Percentiles rank a stretch among this genome's conserved stretches.
Evolutionary conservation across 202 grass and related monocot species (phyloP).

Genomic region (Elaeis oleifera): DNA sequence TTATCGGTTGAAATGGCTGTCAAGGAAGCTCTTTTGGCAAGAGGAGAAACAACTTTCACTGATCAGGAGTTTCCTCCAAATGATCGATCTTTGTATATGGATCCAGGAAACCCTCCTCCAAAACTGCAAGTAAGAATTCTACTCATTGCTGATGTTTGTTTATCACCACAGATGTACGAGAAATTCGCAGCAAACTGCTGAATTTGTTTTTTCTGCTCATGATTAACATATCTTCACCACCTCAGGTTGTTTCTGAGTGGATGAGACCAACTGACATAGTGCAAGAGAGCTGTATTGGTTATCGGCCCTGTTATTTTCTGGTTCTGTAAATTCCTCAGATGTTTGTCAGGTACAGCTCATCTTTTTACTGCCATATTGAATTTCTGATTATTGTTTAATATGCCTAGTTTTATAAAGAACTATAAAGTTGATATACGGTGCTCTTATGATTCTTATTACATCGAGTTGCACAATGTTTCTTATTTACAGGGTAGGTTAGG

Average conservation of each 20-base stretch:
- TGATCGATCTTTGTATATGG: slow-evolving; percentile 73
- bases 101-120: slow-evolving; percentile 58
- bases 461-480: background rate
- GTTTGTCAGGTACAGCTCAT: slow-evolving; percentile 77
- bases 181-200: background rate
- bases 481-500: slow-evolving; percentile 79
- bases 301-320: slow-evolving; percentile 85
- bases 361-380: background rate
- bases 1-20: slow-evolving; percentile 91
- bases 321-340: slow-evolving; percentile 86
- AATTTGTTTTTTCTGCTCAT: background rate
- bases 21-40: slow-evolving; percentile 74
- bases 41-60: slow-evolving; percentile 74
- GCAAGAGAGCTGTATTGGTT: slow-evolving; percentile 61
- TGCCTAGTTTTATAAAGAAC: no score
- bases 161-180: background rate
- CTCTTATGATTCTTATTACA: no score
- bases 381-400: no score
- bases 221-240: slow-evolving; percentile 12
- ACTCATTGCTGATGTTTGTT: slow-evolving; percentile 17
- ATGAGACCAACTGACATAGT: slow-evolving; percentile 78
- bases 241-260: slow-evolving; percentile 96
- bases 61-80: slow-evolving; percentile 96
- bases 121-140: slow-evolving; percentile 72
- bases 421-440: no score